Evolutionary conservation across 2,329 filamentous ascomycete species (phyloP), one percentile per base, ranked within the genome.

Genomic region (Zopfia rhizophila): DNA sequence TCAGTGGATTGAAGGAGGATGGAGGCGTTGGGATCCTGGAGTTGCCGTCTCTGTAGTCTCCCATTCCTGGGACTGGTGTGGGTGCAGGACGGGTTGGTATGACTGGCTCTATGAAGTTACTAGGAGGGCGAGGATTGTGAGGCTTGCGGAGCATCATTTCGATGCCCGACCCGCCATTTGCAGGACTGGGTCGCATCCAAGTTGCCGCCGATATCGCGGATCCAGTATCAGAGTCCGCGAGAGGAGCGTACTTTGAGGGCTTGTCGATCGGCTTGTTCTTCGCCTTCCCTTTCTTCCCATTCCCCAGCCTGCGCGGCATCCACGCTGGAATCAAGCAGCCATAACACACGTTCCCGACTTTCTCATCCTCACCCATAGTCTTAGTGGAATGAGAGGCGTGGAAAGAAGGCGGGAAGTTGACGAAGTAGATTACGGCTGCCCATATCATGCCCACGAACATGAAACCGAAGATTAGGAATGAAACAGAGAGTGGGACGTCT

Each of bases 331-430:
- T 16, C 14, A 21, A 31, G 19, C 14, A 7, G 8, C 29, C 29
- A 32, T 8, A 27, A 27, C 8, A 7, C 24, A 27, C 8, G 24
- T 8, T n/a, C 24, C 24, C 24, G 21, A 7, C 23, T 16, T 16
- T 28, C 21, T 18, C 19, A 22, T n/a, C 19, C 13, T 3, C 7
- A 19, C 14, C 22, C 24, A 27, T 21, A n/a, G 5, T n/a, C 16
- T 21, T 19, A 19, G 8, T 16, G 21, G 13, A 17, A 18, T 12
- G 4, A 10, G 12, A 31, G 22, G 7, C 10, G 23, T 19, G 5
- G n/a, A n/a, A n/a, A n/a, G n/a, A n/a, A n/a, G 52, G 56, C 13
- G 56, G 55, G 40, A 63, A 60, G 13, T 56, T 61, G 0, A 63
- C 37, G 10, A 41, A 32, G 27, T 51, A 58, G 3, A 55, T 36